Evolutionary conservation across 2,329 filamentous ascomycete species (phyloP).

Genomic region (Pestalotiopsis sp.): DNA sequence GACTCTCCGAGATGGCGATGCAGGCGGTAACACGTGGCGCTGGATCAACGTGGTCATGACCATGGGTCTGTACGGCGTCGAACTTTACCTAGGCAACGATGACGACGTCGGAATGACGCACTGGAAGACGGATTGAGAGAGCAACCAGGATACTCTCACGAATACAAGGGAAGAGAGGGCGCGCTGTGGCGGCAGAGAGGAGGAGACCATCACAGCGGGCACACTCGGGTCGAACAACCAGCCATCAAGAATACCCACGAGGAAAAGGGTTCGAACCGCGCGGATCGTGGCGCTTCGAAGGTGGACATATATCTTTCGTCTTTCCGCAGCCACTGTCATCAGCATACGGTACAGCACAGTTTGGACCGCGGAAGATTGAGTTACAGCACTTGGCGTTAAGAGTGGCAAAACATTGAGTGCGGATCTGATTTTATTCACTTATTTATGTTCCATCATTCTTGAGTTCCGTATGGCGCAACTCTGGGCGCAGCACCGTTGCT

Average conservation of each 20-base stretch:
- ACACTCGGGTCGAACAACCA: neutral
- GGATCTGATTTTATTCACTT: constrained; percentile 5
- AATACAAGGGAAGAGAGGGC: neutral
- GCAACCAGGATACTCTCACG: neutral
- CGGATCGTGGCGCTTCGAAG: neutral
- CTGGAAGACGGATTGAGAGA: constrained; percentile 82
- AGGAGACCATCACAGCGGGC: neutral
- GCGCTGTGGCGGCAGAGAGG: neutral
- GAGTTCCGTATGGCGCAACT: neutral
- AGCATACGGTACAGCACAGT: constrained; percentile 3
- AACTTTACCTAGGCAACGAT: constrained; percentile 83
- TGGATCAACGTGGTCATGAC: constrained; percentile 93
- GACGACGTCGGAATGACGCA: constrained; percentile 78
- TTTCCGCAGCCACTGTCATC: constrained; percentile 1
- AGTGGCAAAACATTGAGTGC: constrained; percentile 11
- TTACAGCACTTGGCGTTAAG: constrained; percentile 14
- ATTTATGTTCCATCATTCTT: neutral
- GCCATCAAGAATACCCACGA: neutral
- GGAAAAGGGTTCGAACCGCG: neutral
- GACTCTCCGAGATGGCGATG: constrained; percentile 81
- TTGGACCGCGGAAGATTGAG: constrained; percentile 1
- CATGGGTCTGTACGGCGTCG: constrained; percentile 87
- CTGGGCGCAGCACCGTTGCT: neutral
- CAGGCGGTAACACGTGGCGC: constrained; percentile 84
- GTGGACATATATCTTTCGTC: neutral